Percentiles rank a stretch among this genome's conserved stretches.
Conservation (phyloP, 2,329 filamentous ascomycete species). For the Onygenales sp. region DNA sequence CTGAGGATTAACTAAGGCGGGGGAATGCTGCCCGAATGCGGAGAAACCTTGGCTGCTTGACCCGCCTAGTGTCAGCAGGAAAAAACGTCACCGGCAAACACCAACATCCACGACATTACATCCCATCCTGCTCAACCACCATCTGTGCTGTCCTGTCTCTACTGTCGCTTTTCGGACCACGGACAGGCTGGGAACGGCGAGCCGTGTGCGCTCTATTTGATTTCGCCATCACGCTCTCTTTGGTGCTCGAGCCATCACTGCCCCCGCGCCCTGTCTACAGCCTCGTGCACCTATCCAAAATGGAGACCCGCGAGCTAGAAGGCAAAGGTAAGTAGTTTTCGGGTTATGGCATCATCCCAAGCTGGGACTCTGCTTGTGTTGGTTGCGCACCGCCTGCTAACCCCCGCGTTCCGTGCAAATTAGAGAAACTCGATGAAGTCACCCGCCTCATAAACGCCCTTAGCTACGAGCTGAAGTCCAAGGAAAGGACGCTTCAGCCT, state of each 20-base stretch:
- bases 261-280: background rate
- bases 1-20: background rate
- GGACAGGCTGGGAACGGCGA: background rate
- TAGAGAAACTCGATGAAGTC: constrained; percentile 62
- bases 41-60: constrained; percentile 3
- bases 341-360: background rate
- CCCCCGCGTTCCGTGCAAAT: background rate
- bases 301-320: constrained; percentile 11
- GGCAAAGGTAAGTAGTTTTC: constrained; percentile 5
- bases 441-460: constrained; percentile 54
- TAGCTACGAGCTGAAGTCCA: constrained; percentile 51
- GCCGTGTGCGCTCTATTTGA: background rate
- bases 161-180: background rate
- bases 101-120: background rate
- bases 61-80: background rate
- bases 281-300: constrained; percentile 1
- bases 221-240: background rate
- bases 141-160: background rate
- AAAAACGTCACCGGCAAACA: background rate
- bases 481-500: constrained; percentile 9
- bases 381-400: background rate
- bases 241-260: background rate
- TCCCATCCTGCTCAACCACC: background rate
- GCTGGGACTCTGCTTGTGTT: background rate
- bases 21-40: constrained; percentile 1